A percentile compares a stretch with the other conserved stretches of the same genome.
Evolutionary conservation across 495 filamentous ascomycete species (phyloP).

Genomic region (Umbilicaria muhlenbergii): DNA sequence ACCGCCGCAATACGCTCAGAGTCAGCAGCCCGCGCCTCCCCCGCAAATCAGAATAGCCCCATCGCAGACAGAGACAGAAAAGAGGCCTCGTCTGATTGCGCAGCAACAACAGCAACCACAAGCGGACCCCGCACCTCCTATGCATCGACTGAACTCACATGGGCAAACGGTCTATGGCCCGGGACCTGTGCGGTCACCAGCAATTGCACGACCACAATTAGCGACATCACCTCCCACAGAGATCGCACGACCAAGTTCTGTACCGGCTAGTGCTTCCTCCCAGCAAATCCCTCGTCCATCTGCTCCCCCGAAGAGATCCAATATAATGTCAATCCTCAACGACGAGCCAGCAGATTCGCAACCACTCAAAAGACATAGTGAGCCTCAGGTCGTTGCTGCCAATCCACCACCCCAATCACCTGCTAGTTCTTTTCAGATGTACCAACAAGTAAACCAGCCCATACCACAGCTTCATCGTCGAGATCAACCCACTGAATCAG

Average conservation of each 20-base stretch:
- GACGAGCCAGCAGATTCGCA: constrained; percentile 41
- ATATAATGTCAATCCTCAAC: constrained; percentile 43
- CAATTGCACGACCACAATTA: constrained; percentile 16
- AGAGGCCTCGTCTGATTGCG: background rate
- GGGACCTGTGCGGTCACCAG: constrained; percentile 11
- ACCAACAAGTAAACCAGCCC: constrained; percentile 5
- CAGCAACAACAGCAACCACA: constrained; percentile 5
- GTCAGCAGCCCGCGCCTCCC: background rate
- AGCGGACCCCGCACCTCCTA: constrained; percentile 1
- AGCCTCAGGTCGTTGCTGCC: constrained; percentile 4
- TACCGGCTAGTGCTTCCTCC: constrained; percentile 12
- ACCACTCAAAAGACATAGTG: constrained; percentile 28
- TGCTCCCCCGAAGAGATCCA: constrained; percentile 38
- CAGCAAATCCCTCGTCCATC: constrained; percentile 25
- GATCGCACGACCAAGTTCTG: constrained; percentile 19
- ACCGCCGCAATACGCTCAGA: background rate
- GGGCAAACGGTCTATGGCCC: background rate
- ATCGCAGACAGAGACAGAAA: constrained; percentile 1
- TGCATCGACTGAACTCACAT: constrained; percentile 5
- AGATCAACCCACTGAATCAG: constrained; percentile 2
- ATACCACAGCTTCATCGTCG: constrained; percentile 1
- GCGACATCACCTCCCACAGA: constrained; percentile 28
- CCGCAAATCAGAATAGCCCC: constrained; percentile 5
- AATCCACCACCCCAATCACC: constrained; percentile 9
- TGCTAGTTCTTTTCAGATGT: background rate